A percentile compares a stretch with the other conserved stretches of the same genome.
Conservation (phyloP, 2,329 filamentous ascomycete species). For the Fusarium phyllophilum region DNA sequence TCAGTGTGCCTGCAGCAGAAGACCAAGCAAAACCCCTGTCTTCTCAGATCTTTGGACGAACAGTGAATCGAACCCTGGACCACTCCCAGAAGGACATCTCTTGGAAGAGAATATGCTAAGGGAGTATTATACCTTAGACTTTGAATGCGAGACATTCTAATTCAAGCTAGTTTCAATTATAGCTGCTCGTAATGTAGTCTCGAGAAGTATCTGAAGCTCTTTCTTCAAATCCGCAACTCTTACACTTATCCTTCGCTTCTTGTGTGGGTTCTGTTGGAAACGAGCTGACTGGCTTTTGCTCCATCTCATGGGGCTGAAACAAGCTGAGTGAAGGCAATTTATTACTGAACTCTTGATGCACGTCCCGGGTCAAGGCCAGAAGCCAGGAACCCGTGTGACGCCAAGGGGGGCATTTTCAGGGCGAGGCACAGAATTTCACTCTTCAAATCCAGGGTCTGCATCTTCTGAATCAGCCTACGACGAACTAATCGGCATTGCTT, state of each 20-base stretch:
- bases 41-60: too few species aligned
- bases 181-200: not conserved
- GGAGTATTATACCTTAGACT: too few species aligned
- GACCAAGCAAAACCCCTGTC: too few species aligned
- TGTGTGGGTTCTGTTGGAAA: not conserved
- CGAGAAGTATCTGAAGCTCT: not conserved
- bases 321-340: not conserved
- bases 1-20: too few species aligned
- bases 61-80: too few species aligned
- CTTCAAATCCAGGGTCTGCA: conserved; percentile 7
- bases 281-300: not conserved
- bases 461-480: conserved; percentile 2
- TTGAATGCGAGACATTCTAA: not conserved
- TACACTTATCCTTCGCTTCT: not conserved
- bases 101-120: too few species aligned
- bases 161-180: not conserved
- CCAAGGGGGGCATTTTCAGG: not conserved
- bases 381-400: not conserved
- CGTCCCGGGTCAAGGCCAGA: not conserved
- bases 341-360: not conserved
- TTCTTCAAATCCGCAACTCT: not conserved
- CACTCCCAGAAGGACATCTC: too few species aligned
- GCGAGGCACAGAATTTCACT: conserved; percentile 7
- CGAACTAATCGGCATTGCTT: conserved; percentile 8
- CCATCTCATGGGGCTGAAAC: conserved; percentile 6